Evolutionary conservation across 371 early-diverging fungal genomes (phyloP), one percentile per base, ranked within the genome.

Genomic region (Mortierella sp.): DNA sequence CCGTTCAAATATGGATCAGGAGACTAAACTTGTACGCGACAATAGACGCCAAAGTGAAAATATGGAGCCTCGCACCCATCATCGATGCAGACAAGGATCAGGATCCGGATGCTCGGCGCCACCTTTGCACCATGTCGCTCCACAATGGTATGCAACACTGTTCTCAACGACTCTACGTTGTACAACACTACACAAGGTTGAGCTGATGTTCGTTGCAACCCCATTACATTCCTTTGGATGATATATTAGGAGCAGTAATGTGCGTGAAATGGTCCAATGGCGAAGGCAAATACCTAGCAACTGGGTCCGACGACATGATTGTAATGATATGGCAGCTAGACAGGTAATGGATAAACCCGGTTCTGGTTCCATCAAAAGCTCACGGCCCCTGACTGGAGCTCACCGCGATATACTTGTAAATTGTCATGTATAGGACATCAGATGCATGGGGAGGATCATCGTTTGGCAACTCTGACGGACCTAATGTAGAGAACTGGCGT

Each of bases 271-370:
- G 94, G 91, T 90, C 93, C 4, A 86, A 85, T 41, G 81, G 69
- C 21, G 84, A 85, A 17, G 96, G 96, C 0, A 82, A 77, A 37
- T 91, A 90, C 68, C 80, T 98, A 37, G 98, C 97, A 7, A 90
- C 94, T 3, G 94, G 95, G 22, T 92, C 96, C 0, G 98, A 98
- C 51, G 92, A 91, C 53, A 91, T 89, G 78, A 87, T 95, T 9
- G 88, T 97, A 49, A 86, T 97, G 50, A 90, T 98, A n/a, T 98
- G 97, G 97, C 90, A 91, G 73, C 77, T 85, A 48, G 92, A 94
- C 63, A 78, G 77, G 90, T 88, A 83, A n/a, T n/a, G n/a, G n/a
- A n/a, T n/a, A n/a, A n/a, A n/a, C n/a, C n/a, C n/a, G n/a, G n/a
- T n/a, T n/a, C n/a, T n/a, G n/a, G n/a, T n/a, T n/a, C n/a, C n/a